These are phyloP conservation scores for Paspalum notatum DNA, from an alignment of 176 grass and related monocot genomes.

Conservation along the genomic window DNA sequence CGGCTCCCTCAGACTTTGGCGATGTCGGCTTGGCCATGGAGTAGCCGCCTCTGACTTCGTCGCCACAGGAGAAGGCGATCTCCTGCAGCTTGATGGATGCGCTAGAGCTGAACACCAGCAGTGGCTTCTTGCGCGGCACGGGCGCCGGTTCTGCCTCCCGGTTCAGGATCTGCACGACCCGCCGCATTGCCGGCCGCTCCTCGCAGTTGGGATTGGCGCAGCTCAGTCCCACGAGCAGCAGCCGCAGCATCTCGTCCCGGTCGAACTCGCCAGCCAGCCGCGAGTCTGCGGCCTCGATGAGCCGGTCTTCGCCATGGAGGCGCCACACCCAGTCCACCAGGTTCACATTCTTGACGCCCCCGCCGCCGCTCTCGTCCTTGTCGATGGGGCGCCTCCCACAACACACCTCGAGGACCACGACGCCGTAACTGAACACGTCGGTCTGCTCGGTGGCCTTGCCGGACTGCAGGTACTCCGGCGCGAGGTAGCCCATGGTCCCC, in stretches of 20 bases:
- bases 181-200: conserved; percentile 81
- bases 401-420: conserved; percentile 82
- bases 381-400: conserved; percentile 85
- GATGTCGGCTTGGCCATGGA: conserved; percentile 16
- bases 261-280: conserved; percentile 63
- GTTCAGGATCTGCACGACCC: conserved; percentile 84
- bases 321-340: conserved; percentile 93
- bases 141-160: conserved; percentile 63
- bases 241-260: conserved; percentile 64
- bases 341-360: conserved; percentile 59
- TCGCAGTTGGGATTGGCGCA: conserved; percentile 89
- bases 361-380: conserved; percentile 45
- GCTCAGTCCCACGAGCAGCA: conserved; percentile 81
- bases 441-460: conserved; percentile 93
- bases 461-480: conserved; percentile 91
- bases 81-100: conserved; percentile 75
- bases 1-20: conserved; percentile 25
- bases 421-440: conserved; percentile 94
- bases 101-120: conserved; percentile 84
- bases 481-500: conserved; percentile 93
- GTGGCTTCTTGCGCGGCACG: conserved; percentile 77
- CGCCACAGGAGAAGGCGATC: conserved; percentile 68
- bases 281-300: conserved; percentile 71
- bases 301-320: conserved; percentile 68
- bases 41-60: conserved; percentile 50